Evolutionary conservation across 768 basidiomycete species (phyloP).

Genomic region (Mycena venus): DNA sequence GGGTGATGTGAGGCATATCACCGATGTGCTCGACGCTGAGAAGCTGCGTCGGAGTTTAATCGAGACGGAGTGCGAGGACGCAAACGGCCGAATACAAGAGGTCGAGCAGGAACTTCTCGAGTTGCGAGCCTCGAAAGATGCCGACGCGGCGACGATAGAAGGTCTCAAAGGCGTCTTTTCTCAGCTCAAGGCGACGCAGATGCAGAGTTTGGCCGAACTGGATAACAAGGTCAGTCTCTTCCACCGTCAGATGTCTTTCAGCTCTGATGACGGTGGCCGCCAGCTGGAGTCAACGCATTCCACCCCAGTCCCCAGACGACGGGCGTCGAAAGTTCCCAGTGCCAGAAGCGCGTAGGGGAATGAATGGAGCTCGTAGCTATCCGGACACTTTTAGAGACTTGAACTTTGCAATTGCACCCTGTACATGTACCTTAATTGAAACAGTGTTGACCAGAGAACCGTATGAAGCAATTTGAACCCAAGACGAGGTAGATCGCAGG

Average conservation of each 20-base stretch:
- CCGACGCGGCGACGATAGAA: constrained; percentile 51
- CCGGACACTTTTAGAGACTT: constrained; percentile 20
- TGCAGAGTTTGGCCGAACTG: constrained; percentile 49
- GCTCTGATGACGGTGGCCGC: neutral
- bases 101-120: constrained; percentile 49
- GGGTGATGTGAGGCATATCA: constrained; percentile 29
- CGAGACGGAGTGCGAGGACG: constrained; percentile 36
- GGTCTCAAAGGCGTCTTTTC: constrained; percentile 47
- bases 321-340: constrained; percentile 22
- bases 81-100: constrained; percentile 36
- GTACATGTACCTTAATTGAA: neutral
- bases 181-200: constrained; percentile 48
- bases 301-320: constrained; percentile 24
- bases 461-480: constrained; percentile 18
- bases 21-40: constrained; percentile 35
- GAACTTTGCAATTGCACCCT: constrained; percentile 16
- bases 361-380: neutral
- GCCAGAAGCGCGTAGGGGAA: constrained; percentile 15
- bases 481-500: neutral
- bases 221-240: constrained; percentile 51
- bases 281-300: constrained; percentile 22
- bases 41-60: constrained; percentile 27
- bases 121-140: constrained; percentile 46
- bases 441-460: neutral
- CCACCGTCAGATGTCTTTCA: neutral